Percentiles rank a stretch among this genome's conserved stretches.
Conservation (phyloP, 345 rosid genomes). For the Eucalyptus camaldulensis region DNA sequence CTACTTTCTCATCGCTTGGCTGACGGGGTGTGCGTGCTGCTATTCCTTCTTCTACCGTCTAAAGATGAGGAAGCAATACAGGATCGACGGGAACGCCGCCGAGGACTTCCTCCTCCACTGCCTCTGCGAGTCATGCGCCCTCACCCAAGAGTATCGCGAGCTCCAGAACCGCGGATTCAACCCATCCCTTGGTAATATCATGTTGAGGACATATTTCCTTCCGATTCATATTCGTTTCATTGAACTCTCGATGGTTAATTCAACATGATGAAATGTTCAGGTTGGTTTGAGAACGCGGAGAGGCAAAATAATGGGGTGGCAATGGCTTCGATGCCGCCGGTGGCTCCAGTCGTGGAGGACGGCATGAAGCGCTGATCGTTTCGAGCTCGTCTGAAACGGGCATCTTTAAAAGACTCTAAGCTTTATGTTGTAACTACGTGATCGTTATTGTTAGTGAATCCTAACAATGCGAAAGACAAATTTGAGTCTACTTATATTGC, state of each 20-base stretch:
- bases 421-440: not conserved
- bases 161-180: conserved; percentile 23
- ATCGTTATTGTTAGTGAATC: not conserved
- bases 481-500: not conserved
- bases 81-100: conserved; percentile 2
- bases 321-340: not conserved
- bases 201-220: not conserved
- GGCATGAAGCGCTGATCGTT: conserved; percentile 5
- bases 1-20: conserved; percentile 2
- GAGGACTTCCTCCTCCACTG: conserved; percentile 24
- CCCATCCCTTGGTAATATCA: conserved; percentile 6
- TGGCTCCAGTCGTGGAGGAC: not conserved
- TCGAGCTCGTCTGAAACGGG: rapidly evolving
- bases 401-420: not conserved
- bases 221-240: not conserved
- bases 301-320: conserved; percentile 10
- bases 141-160: conserved; percentile 36
- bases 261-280: not conserved
- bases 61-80: conserved; percentile 21
- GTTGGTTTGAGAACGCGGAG: conserved; percentile 21
- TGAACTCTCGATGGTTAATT: not conserved
- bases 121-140: conserved; percentile 20
- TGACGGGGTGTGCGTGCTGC: conserved; percentile 9
- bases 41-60: conserved; percentile 11
- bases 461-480: not conserved